A percentile compares a stretch with the other conserved stretches of the same genome.
phyloP scores from a whole-genome alignment of 2,329 filamentous ascomycete genomes.

The Thielaviopsis ethacetica region DNA sequence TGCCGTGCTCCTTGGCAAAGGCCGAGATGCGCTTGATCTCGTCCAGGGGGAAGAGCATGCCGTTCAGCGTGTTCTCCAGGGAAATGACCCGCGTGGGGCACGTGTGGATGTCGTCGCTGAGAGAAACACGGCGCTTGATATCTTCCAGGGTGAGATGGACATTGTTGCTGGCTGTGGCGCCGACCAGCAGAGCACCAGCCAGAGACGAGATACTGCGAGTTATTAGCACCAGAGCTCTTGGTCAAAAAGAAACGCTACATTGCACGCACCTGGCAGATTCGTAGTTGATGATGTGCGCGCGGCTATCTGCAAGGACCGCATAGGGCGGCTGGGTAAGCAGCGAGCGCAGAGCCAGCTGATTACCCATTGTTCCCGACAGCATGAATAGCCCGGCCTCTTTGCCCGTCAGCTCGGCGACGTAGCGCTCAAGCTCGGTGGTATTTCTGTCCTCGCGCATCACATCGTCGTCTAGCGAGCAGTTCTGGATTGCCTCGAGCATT shows the following conservation, averaged over 20 bases:
- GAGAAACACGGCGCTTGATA: constrained; percentile 45
- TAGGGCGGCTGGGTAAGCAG: constrained; percentile 69
- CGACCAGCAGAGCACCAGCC: constrained; percentile 52
- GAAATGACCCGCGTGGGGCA: constrained; percentile 70
- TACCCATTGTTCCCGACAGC: constrained; percentile 85
- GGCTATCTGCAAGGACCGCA: constrained; percentile 60
- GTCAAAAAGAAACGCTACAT: neutral
- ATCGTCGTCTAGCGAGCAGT: constrained; percentile 66
- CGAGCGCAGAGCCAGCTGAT: constrained; percentile 67
- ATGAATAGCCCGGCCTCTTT: constrained; percentile 70
- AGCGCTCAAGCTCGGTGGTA: constrained; percentile 58
- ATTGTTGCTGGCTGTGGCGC: constrained; percentile 53
- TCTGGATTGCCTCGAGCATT: constrained; percentile 67
- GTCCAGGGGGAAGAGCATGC: constrained; percentile 58
- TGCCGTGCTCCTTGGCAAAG: constrained; percentile 47
- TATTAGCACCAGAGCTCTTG: neutral
- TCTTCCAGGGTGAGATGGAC: constrained; percentile 64
- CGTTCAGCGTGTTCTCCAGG: constrained; percentile 73
- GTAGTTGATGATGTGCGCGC: constrained; percentile 58
- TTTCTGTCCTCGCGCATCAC: constrained; percentile 68
- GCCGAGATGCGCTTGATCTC: constrained; percentile 53
- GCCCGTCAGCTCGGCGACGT: constrained; percentile 54
- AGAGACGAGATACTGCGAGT: constrained; percentile 46
- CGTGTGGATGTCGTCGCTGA: constrained; percentile 56
- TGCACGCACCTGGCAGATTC: constrained; percentile 41